Evolutionary conservation across 2,329 filamentous ascomycete genomes (phyloP), one percentile per base, ranked within the genome.

Genomic region (Huntiella abstrusa): DNA sequence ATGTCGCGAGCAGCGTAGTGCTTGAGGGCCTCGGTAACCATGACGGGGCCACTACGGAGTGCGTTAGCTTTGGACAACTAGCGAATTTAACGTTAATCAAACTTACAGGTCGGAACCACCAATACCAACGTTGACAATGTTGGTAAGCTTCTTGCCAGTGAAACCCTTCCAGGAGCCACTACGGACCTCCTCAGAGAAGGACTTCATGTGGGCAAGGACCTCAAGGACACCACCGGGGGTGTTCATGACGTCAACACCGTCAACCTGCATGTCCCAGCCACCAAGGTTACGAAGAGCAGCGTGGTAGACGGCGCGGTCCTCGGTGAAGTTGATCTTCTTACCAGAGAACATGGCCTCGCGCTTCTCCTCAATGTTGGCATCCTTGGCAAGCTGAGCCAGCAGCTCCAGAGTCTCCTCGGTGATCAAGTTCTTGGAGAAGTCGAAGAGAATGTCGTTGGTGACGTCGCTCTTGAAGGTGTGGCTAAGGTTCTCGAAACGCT

Each of bases 271-370:
- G 19, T 73, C 77, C 73, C 83, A 77, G 61, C 83, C 86, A 61
- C 76, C 73, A 53, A 86, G 79, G 62, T 98, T 98, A 62, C 91
- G 82, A 59, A 98, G 74, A 42, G 91, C 91, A 55, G 84, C 75
- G 67, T 98, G 91, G 70, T 93, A 93, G 54, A 98, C 91, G 54
- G 91, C 91, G 53, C 91, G 80, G 60, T 88, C 71, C 71, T 98
- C 91, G 51, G 91, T 98, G 68, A 95, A 95, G 75, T 98, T 98
- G 72, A 98, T 96, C 74, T 92, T 88, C 60, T 96, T 84, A 56
- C 91, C 91, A 49, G 77, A 79, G 66, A 98, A 98, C 87, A 98
- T 94, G 59, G 80, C 79, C 75, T 98, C 88, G 53, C 91, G 82
- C 61, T 95, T 83, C 70, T 92, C 75, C 70, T 94, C 87, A 35